Evolutionary conservation across 2,329 filamentous ascomycete genomes (phyloP).

Genomic region (Talaromyces sp.): DNA sequence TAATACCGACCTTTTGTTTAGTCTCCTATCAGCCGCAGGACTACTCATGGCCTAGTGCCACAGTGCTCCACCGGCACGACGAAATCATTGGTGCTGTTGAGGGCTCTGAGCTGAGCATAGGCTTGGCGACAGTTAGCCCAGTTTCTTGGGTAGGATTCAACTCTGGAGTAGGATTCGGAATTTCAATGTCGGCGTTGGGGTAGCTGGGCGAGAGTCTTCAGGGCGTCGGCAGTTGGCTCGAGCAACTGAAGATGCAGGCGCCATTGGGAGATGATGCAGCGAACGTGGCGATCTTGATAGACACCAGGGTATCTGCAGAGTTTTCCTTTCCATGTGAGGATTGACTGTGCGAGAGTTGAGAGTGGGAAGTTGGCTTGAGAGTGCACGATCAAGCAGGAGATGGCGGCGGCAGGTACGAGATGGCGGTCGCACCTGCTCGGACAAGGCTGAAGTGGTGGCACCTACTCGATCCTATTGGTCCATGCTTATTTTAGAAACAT

Average conservation of each 20-base stretch:
- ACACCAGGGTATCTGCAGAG: no score
- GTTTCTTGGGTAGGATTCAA: neutral
- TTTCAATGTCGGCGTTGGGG: neutral
- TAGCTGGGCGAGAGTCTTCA: neutral
- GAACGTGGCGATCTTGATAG: no score
- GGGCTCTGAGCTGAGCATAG: neutral
- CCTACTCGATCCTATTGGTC: neutral
- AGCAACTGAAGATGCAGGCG: no score
- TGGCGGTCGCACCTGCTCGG: no score
- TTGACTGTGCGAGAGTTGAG: no score
- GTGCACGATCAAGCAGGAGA: neutral
- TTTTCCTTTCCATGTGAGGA: no score
- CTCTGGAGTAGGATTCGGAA: no score
- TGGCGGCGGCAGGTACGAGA: neutral
- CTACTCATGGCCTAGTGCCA: neutral
- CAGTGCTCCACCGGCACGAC: neutral
- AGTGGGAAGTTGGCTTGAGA: neutral
- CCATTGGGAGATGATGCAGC: no score
- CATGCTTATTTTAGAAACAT: neutral
- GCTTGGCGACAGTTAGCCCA: neutral
- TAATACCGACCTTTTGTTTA: no score
- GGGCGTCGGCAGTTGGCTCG: no score
- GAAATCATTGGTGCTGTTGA: neutral
- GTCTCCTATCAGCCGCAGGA: neutral
- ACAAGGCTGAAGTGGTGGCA: neutral